These are phyloP conservation scores for Phytophthora citricola DNA, from an alignment of 352 stramenopile genomes.

Conservation along the genomic window DNA sequence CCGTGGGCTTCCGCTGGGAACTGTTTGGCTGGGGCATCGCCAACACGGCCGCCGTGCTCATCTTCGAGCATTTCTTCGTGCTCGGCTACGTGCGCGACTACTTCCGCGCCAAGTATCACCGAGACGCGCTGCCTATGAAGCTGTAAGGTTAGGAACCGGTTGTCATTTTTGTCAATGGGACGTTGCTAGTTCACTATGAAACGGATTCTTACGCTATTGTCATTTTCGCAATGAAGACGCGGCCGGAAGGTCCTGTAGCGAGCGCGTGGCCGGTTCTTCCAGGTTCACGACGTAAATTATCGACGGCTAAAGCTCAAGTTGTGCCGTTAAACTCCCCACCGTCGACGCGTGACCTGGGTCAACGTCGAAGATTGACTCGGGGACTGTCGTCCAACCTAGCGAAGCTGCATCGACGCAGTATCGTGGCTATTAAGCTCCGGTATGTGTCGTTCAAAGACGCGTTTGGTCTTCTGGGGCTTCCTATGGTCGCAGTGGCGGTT, in stretches of 20 bases:
- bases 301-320: constrained; percentile 7
- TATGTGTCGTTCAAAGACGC: constrained; percentile 31
- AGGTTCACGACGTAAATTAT: constrained; percentile 1
- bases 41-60: constrained; percentile 57
- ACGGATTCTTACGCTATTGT: too few species aligned
- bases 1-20: constrained; percentile 65
- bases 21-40: constrained; percentile 64
- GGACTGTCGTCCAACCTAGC: background rate
- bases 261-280: background rate
- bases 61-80: constrained; percentile 74
- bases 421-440: constrained; percentile 15
- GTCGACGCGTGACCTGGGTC: background rate
- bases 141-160: constrained; percentile 36
- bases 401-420: constrained; percentile 6
- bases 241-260: background rate
- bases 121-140: constrained; percentile 65
- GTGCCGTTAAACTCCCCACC: constrained; percentile 5
- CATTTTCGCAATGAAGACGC: constrained; percentile 18
- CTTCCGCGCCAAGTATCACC: constrained; percentile 72
- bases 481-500: constrained; percentile 29
- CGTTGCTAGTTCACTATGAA: too few species aligned
- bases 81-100: constrained; percentile 71
- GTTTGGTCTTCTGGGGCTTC: constrained; percentile 27
- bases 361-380: background rate
- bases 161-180: too few species aligned